These are phyloP conservation scores for Hemileccinum impolitum DNA, from an alignment of 768 basidiomycete species.

Conservation along the genomic window DNA sequence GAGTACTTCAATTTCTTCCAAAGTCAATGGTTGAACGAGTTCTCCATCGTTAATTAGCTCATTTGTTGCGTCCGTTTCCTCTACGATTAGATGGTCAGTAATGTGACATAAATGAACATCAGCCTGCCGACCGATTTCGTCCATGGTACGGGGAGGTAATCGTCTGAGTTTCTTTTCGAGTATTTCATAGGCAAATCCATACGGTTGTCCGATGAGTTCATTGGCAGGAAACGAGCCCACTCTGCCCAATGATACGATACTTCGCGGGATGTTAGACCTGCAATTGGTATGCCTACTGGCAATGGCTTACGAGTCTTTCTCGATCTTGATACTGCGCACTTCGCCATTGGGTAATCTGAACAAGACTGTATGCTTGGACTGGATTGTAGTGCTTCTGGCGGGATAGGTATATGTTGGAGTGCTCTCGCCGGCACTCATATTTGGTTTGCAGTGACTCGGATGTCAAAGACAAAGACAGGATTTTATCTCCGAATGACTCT, in stretches of 20 bases:
- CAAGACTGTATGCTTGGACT: slow-evolving; percentile 73
- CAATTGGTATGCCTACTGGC: neutral
- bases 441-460: neutral
- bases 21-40: slow-evolving; percentile 78
- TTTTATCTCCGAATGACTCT: too few species aligned
- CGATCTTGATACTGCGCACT: slow-evolving; percentile 69
- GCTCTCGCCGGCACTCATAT: slow-evolving; percentile 17
- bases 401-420: slow-evolving; percentile 2
- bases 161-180: slow-evolving; percentile 62
- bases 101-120: neutral
- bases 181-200: slow-evolving; percentile 89
- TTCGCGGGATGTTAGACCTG: slow-evolving; percentile 28
- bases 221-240: slow-evolving; percentile 79
- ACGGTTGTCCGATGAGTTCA: slow-evolving; percentile 78
- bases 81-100: slow-evolving; percentile 37
- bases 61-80: slow-evolving; percentile 97
- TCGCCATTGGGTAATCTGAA: slow-evolving; percentile 78
- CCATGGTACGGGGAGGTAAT: slow-evolving; percentile 58
- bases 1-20: slow-evolving; percentile 78
- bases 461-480: neutral
- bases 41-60: slow-evolving; percentile 90
- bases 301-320: slow-evolving; percentile 61
- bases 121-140: slow-evolving; percentile 67
- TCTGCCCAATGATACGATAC: slow-evolving; percentile 75
- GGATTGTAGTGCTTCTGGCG: slow-evolving; percentile 40